Conservation (phyloP, 2,329 filamentous ascomycete species). For the Colletotrichum karsti region DNA sequence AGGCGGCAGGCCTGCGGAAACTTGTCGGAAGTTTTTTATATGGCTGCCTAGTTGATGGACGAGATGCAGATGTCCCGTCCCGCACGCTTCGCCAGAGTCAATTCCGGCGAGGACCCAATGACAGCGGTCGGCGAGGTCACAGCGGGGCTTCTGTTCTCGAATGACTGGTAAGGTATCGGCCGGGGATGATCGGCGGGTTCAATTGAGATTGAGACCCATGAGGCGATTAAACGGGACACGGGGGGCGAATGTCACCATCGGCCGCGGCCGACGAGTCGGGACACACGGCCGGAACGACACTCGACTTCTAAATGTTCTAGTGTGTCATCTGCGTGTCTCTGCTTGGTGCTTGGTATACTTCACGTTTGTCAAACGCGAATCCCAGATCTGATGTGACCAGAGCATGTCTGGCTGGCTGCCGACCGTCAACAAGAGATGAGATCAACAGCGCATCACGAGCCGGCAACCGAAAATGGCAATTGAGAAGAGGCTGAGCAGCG, state of each 20-base stretch:
- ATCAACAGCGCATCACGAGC: background rate
- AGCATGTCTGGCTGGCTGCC: background rate
- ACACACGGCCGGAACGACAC: background rate
- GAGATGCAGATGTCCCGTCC: background rate
- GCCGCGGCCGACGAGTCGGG: conserved; percentile 12
- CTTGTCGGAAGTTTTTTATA: conserved; percentile 2
- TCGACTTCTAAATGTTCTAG: background rate
- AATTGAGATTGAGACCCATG: background rate
- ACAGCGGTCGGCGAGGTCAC: background rate
- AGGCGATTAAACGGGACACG: background rate
- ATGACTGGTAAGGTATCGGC: conserved; percentile 6
- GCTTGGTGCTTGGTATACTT: too few species aligned
- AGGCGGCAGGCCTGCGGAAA: too few species aligned
- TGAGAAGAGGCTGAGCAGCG: background rate
- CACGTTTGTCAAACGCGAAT: background rate
- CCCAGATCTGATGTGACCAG: conserved; percentile 2
- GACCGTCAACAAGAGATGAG: background rate
- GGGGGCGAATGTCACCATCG: conserved; percentile 1
- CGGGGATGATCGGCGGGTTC: conserved; percentile 11
- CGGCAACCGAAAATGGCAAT: background rate
- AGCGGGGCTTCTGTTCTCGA: background rate
- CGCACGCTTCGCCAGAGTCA: background rate
- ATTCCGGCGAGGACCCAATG: background rate
- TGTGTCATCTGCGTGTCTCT: background rate
- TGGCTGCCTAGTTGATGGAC: conserved; percentile 19